Base-by-base conservation (phyloP, 441 rosid genomes). In the Pelargonium hybrid region DNA sequence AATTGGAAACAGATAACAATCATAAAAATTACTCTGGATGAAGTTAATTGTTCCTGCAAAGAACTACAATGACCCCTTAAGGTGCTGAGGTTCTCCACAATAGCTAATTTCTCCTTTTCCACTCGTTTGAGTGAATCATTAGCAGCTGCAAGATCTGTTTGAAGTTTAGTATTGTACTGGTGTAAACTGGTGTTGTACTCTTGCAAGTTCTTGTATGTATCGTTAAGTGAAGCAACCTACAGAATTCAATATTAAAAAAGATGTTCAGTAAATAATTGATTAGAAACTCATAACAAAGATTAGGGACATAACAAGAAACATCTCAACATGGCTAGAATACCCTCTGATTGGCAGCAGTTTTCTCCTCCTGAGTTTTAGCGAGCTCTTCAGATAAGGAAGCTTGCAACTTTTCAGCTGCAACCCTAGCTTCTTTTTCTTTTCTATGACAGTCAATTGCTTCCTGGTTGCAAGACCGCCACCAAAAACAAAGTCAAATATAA, bases 141-240 rank as follows among this genome's bases (percentile, higher is more conserved):
- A 26, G 79, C 80, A 10, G 77, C 54, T 71, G 86, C 89, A 66
- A 90, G 81, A 43, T 93, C 95, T 54, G 81, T 76, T 67, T 86
- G 93, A 41, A 91, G 87, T 75, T 88, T 91, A 72, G 85, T 83
- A 72, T 87, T 93, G 79, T 88, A 89, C 74, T 87, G 93, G 52
- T 88, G 97, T 69, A 94, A 79, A 79, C 90, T 90, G n/a, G 84
- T 76, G 78, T 92, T 89, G 80, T 95, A 95, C 76, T 88, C 98
- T 78, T 95, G 96, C 74, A 84, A 74, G 70, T 90, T 88, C 78
- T 88, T 95, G 83, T 84, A 84, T 81, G 82, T 88, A 74, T 88
- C 92, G 39, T 87, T 93, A 61, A 87, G 88, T 25, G 92, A 78
- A 21, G 67, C 70, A 39, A 81, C 88, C 99, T 95, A 78, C 78